phyloP scores from a whole-genome alignment of 495 filamentous ascomycete species.

The Lepidopterella palustris region DNA sequence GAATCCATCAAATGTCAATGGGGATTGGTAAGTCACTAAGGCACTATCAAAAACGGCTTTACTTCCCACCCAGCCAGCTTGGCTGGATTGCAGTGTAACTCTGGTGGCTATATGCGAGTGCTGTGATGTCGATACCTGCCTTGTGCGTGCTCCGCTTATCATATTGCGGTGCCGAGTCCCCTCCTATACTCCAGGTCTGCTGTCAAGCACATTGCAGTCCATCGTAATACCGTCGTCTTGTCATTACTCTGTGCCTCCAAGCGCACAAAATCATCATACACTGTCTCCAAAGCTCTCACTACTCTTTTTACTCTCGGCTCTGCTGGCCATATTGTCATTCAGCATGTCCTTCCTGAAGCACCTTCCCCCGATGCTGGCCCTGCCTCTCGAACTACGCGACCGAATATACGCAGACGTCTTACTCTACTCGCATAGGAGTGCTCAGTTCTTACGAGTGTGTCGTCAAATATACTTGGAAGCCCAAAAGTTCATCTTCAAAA shows the following conservation, averaged over 20 bases:
- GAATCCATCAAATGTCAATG: background rate
- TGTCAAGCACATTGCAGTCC: background rate
- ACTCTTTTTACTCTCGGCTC: background rate
- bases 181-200: background rate
- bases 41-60: background rate
- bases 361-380: conserved; percentile 10
- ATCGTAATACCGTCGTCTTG: background rate
- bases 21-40: background rate
- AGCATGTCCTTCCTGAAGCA: background rate
- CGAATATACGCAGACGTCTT: conserved; percentile 19
- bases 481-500: conserved; percentile 28
- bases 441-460: conserved; percentile 21
- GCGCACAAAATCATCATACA: background rate
- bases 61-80: background rate
- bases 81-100: background rate
- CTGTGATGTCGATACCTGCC: background rate
- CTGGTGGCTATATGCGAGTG: background rate
- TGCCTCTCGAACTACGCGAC: conserved; percentile 25
- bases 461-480: conserved; percentile 26
- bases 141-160: background rate
- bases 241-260: background rate
- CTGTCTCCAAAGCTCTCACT: too few relatives aligned
- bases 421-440: background rate
- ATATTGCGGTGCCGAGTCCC: conserved; percentile 6
- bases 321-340: background rate